These are phyloP conservation scores for Fusarium anguioides DNA, from an alignment of 2,329 filamentous ascomycete species.

Conservation along the genomic window DNA sequence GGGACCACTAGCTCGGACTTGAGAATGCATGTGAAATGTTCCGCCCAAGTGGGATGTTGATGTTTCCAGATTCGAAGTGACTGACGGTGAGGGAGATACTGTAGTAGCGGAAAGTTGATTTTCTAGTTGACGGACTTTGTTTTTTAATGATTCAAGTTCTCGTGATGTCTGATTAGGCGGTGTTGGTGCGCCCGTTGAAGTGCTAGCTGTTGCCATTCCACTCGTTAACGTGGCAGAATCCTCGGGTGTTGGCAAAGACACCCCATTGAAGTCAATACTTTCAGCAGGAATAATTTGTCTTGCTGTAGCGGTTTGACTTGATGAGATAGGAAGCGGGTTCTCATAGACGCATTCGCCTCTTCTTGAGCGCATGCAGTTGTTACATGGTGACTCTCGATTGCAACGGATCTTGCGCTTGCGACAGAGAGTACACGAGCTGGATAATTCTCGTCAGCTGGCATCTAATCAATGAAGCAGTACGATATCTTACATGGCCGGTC, in stretches of 20 bases:
- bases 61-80: constrained; percentile 47
- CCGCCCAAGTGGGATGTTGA: constrained; percentile 53
- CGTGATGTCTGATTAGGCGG: constrained; percentile 6
- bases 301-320: not conserved
- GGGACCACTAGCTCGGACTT: constrained; percentile 47
- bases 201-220: not conserved
- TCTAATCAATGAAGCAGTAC: rapidly evolving
- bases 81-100: not conserved
- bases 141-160: constrained; percentile 32
- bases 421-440: constrained; percentile 56
- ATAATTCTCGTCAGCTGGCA: not conserved
- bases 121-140: constrained; percentile 28
- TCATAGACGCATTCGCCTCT: constrained; percentile 51
- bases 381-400: constrained; percentile 55
- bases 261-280: rapidly evolving
- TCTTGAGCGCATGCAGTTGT: constrained; percentile 55
- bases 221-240: not conserved
- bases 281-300: not conserved
- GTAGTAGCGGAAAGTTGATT: constrained; percentile 7
- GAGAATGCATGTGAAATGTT: constrained; percentile 56
- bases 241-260: not conserved
- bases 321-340: constrained; percentile 14
- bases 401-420: constrained; percentile 59
- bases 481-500: constrained; percentile 44
- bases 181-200: not conserved